A percentile compares a stretch with the other conserved stretches of the same genome.
These are phyloP conservation scores for Hymenochaete sp. DNA, from an alignment of 1,284 basidiomycete species.

Conservation along the genomic window DNA sequence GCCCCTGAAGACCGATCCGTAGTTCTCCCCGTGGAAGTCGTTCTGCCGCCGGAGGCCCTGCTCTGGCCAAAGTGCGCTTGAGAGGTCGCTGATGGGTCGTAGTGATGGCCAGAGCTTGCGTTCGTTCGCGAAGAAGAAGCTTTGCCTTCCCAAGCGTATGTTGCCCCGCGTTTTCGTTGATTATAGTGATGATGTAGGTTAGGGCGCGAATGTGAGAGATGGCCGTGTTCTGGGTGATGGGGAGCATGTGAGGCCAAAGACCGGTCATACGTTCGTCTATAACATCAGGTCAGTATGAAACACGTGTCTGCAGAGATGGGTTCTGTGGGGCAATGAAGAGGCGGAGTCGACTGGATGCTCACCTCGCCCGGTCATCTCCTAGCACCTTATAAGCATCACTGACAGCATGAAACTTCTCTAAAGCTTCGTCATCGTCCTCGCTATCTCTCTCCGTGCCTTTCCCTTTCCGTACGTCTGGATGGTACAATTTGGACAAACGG, in stretches of 20 bases:
- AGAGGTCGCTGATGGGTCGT: background rate
- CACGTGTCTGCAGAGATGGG: background rate
- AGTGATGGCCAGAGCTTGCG: background rate
- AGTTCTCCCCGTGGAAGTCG: background rate
- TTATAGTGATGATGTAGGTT: conserved; percentile 10
- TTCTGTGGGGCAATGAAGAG: background rate
- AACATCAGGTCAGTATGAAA: background rate
- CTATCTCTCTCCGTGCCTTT: background rate
- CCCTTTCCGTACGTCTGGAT: conserved; percentile 38
- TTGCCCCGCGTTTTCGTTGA: conserved; percentile 29
- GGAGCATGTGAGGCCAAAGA: conserved; percentile 13
- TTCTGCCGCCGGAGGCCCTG: background rate
- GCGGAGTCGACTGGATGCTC: conserved; percentile 16
- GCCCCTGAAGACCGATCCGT: conserved; percentile 3
- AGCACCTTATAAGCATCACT: conserved; percentile 42
- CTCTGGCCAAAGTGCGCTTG: background rate
- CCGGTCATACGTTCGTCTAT: conserved; percentile 32
- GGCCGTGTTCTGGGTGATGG: conserved; percentile 13
- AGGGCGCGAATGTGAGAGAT: conserved; percentile 22
- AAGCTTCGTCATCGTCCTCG: conserved; percentile 32
- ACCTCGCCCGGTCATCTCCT: conserved; percentile 41
- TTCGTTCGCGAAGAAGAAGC: background rate
- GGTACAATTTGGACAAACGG: conserved; percentile 42
- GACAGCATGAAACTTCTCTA: conserved; percentile 36
- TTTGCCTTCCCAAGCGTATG: conserved; percentile 33